These are phyloP conservation scores for Hymenoscyphus infarciens DNA, from an alignment of 2,329 filamentous ascomycete species.

Conservation along the genomic window DNA sequence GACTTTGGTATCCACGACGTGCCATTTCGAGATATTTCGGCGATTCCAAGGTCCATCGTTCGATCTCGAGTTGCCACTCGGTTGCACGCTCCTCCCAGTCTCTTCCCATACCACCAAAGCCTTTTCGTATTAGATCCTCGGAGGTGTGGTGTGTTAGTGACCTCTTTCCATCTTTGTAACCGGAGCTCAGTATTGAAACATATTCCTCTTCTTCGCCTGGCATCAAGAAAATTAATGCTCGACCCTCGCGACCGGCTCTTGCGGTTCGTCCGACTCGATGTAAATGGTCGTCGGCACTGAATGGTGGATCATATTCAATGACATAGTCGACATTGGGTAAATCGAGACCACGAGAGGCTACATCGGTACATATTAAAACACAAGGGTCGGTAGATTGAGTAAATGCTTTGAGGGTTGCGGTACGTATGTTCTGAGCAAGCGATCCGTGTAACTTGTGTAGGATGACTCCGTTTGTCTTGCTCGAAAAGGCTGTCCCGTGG, in stretches of 20 bases:
- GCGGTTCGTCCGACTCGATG: constrained; percentile 94
- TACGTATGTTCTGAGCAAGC: constrained; percentile 80
- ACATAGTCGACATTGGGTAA: constrained; percentile 93
- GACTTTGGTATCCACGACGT: constrained; percentile 82
- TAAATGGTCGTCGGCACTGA: constrained; percentile 87
- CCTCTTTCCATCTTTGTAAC: constrained; percentile 50
- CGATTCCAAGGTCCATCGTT: constrained; percentile 62
- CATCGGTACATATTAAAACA: constrained; percentile 89
- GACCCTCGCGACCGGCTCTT: constrained; percentile 82
- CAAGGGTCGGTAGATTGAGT: constrained; percentile 68
- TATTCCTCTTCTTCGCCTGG: constrained; percentile 93
- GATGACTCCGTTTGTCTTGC: constrained; percentile 70
- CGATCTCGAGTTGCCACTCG: constrained; percentile 62
- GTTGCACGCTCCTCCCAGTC: constrained; percentile 66
- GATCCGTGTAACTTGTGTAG: constrained; percentile 90
- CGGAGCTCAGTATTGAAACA: constrained; percentile 51
- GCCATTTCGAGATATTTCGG: constrained; percentile 73
- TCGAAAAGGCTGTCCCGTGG: constrained; percentile 68
- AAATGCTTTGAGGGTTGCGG: constrained; percentile 80
- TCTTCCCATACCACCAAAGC: constrained; percentile 50
- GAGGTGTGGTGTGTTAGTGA: constrained; percentile 60
- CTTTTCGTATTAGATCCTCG: constrained; percentile 65
- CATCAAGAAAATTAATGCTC: constrained; percentile 83
- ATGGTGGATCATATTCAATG: constrained; percentile 93
- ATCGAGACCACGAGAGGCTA: constrained; percentile 92